Evolutionary conservation across 345 rosid genomes (phyloP).

Genomic region (Hibiscus mutabilis): DNA sequence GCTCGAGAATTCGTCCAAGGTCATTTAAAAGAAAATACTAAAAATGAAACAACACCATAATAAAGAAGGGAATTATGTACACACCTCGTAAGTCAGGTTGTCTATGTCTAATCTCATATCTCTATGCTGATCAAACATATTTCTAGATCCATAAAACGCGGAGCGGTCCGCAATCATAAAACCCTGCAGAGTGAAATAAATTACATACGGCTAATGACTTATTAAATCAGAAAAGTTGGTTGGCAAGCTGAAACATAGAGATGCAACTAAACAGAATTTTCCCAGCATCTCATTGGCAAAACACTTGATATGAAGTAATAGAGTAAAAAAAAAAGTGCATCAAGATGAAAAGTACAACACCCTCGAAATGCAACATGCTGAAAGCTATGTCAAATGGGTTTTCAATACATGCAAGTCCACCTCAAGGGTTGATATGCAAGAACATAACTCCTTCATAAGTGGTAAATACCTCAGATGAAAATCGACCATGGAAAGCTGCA

Average conservation of each 20-base stretch:
- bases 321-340: not conserved
- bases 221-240: not conserved
- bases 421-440: not conserved
- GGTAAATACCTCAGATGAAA: slow-evolving; percentile 54
- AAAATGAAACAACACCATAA: not conserved
- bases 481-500: slow-evolving; percentile 41
- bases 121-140: slow-evolving; percentile 56
- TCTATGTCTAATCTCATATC: slow-evolving; percentile 88
- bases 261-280: not conserved
- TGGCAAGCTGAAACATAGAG: not conserved
- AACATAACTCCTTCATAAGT: not conserved
- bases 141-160: slow-evolving; percentile 46
- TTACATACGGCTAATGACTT: not conserved
- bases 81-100: slow-evolving; percentile 83
- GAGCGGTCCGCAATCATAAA: slow-evolving; percentile 47
- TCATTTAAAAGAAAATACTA: not conserved
- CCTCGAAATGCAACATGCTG: not conserved
- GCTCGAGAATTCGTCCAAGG: slow-evolving; percentile 17
- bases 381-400: not conserved
- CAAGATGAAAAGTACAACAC: not conserved
- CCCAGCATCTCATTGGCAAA: not conserved
- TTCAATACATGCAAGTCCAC: not conserved
- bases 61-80: not conserved
- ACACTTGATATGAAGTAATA: not conserved
- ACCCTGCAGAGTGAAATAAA: slow-evolving; percentile 40